phyloP scores from a whole-genome alignment of 306 rosid genomes.

The Purshia tridentata region DNA sequence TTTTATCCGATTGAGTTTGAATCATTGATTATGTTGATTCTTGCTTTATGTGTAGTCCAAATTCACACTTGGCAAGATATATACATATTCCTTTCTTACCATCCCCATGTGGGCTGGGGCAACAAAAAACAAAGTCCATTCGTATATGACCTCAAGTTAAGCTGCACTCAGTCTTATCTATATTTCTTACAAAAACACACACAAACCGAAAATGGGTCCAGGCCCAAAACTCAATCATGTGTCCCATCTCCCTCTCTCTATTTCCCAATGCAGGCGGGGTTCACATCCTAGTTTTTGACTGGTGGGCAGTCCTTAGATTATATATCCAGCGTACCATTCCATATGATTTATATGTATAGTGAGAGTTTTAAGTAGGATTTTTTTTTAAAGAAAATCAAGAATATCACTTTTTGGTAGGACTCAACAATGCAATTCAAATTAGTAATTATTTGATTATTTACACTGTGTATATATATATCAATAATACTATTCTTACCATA shows the following conservation, averaged over 20 bases:
- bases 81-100: neutral
- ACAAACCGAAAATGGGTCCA: neutral
- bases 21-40: too few species aligned
- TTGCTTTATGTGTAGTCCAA: too few species aligned
- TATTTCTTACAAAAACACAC: neutral
- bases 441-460: too few species aligned
- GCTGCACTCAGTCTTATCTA: too few species aligned
- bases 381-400: too few species aligned
- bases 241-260: neutral
- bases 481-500: too few species aligned
- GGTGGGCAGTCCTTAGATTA: constrained; percentile 3
- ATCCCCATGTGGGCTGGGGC: constrained; percentile 1
- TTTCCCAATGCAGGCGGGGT: neutral
- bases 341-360: neutral
- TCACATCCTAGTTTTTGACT: neutral
- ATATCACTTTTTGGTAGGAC: too few species aligned
- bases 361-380: neutral
- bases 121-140: neutral
- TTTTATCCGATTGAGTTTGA: too few species aligned
- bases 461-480: too few species aligned
- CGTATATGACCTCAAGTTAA: neutral
- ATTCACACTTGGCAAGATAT: too few species aligned
- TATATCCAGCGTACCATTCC: neutral
- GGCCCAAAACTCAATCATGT: neutral
- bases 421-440: too few species aligned